Evolutionary conservation across 139 green algal genomes (phyloP).

Genomic region (Marvania coccoides): DNA sequence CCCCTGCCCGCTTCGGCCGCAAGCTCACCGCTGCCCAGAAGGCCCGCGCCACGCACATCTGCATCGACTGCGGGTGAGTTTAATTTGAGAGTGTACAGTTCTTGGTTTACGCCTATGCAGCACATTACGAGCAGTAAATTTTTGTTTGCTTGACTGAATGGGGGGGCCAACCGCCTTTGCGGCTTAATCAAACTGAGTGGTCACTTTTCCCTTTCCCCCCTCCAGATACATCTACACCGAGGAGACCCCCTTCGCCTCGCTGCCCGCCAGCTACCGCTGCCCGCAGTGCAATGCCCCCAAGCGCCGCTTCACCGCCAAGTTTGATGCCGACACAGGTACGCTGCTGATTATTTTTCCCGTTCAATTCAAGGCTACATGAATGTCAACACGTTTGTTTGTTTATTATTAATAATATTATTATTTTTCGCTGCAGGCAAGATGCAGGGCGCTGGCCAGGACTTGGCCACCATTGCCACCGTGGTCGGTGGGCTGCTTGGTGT

Average conservation of each 20-base stretch:
- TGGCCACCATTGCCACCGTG: constrained; percentile 69
- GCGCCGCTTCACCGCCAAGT: constrained; percentile 85
- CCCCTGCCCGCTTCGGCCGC: constrained; percentile 81
- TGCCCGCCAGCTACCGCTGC: constrained; percentile 55
- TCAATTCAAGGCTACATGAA: constrained; percentile 5
- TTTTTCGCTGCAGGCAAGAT: neutral
- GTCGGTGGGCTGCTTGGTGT: constrained; percentile 51
- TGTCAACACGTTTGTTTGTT: neutral
- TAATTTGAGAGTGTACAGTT: too few relatives aligned
- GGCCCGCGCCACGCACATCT: constrained; percentile 91
- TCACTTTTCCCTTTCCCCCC: too few relatives aligned
- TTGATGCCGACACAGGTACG: constrained; percentile 75
- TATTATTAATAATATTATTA: neutral
- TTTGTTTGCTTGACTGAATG: too few relatives aligned
- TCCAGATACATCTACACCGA: constrained; percentile 26
- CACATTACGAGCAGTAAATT: neutral
- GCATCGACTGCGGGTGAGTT: constrained; percentile 72
- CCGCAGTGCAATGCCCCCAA: constrained; percentile 90
- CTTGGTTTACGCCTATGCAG: neutral
- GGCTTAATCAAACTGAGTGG: too few relatives aligned
- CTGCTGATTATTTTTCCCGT: too few relatives aligned
- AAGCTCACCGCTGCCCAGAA: constrained; percentile 80
- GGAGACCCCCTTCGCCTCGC: constrained; percentile 48
- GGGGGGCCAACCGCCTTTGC: too few relatives aligned
- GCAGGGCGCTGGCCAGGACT: constrained; percentile 36